phyloP scores from a whole-genome alignment of 768 basidiomycete genomes.

The Psilocybe subaeruginosa region DNA sequence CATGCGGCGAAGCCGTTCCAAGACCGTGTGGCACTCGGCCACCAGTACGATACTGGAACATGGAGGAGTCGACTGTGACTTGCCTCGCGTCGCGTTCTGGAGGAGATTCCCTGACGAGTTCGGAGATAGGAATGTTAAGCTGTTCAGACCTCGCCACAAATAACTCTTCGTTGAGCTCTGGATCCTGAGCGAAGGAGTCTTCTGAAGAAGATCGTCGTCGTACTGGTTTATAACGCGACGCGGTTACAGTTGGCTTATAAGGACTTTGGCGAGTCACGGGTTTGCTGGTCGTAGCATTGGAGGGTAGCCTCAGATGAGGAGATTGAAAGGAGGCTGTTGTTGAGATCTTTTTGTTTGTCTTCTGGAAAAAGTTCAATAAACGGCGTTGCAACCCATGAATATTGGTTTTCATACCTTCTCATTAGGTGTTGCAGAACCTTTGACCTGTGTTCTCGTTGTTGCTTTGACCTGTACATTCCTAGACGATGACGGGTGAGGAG shows the following conservation, averaged over 20 bases:
- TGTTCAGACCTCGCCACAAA: constrained; percentile 50
- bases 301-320: constrained; percentile 12
- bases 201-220: constrained; percentile 40
- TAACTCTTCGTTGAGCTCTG: constrained; percentile 47
- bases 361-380: constrained; percentile 12
- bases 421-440: constrained; percentile 19
- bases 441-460: constrained; percentile 26
- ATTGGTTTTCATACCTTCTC: constrained; percentile 31
- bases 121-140: constrained; percentile 61
- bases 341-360: constrained; percentile 20
- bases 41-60: constrained; percentile 14
- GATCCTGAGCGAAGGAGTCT: constrained; percentile 64
- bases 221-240: constrained; percentile 22
- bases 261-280: constrained; percentile 19
- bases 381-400: background rate
- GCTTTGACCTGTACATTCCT: constrained; percentile 25
- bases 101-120: constrained; percentile 40
- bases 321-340: constrained; percentile 26
- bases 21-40: background rate
- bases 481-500: constrained; percentile 28
- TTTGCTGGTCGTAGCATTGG: constrained; percentile 14
- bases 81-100: constrained; percentile 23
- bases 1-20: background rate
- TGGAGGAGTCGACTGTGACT: background rate
- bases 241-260: constrained; percentile 19